phyloP scores from a whole-genome alignment of 768 basidiomycete species.

The Rhodotorula graminis region DNA sequence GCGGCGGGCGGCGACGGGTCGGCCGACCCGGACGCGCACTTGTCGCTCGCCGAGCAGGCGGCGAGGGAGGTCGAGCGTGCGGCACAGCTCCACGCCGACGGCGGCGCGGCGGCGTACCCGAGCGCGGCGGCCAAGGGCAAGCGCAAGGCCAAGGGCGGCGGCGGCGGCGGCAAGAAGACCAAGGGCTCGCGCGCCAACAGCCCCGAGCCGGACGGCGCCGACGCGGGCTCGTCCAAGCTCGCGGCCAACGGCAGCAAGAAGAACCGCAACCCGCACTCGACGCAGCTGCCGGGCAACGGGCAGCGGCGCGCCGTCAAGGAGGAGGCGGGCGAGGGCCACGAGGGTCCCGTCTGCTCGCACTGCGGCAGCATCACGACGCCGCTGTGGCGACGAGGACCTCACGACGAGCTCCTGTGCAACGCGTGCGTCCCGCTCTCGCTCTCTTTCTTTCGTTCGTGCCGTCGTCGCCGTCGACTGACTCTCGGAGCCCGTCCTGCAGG shows the following conservation, averaged over 20 bases:
- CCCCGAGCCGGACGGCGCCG: not conserved
- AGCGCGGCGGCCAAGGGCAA: constrained; percentile 11
- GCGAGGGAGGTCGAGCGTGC: constrained; percentile 14
- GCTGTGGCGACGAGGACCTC: constrained; percentile 74
- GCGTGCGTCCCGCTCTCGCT: constrained; percentile 48
- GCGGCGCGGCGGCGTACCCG: not conserved
- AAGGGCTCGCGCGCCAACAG: not conserved
- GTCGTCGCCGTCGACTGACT: not conserved
- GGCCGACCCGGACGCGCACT: not conserved
- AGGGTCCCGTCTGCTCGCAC: constrained; percentile 60
- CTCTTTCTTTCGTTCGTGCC: not conserved
- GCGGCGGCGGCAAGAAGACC: constrained; percentile 25
- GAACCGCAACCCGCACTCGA: constrained; percentile 40
- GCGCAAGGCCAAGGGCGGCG: constrained; percentile 6
- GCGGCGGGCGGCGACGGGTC: not conserved
- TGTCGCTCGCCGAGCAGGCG: constrained; percentile 1
- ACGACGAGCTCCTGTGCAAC: constrained; percentile 79
- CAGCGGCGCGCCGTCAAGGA: constrained; percentile 20
- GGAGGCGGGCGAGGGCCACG: constrained; percentile 33
- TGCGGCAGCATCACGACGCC: constrained; percentile 75
- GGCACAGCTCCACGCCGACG: not conserved
- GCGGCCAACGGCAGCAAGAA: constrained; percentile 21
- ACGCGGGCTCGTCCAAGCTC: not conserved
- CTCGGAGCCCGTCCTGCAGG: not conserved
- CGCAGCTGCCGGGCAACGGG: constrained; percentile 31